These are phyloP conservation scores for Melastoma malabathricum DNA, from an alignment of 345 rosid species.

Conservation along the genomic window DNA sequence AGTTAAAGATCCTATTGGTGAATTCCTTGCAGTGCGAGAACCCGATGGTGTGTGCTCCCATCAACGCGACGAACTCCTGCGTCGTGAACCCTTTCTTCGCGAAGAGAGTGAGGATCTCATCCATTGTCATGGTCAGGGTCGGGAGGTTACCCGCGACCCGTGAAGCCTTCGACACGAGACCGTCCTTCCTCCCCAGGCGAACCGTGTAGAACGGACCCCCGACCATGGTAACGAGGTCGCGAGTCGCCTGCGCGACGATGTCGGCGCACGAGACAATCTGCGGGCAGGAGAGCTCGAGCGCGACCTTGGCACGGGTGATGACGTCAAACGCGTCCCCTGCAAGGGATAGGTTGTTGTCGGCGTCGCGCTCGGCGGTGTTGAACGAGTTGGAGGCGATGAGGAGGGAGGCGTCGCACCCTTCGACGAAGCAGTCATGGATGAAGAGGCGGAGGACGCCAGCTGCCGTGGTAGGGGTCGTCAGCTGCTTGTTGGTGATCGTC, in stretches of 20 bases:
- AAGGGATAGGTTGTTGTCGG: conserved; percentile 29
- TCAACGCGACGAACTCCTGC: conserved; percentile 39
- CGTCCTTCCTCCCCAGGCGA: conserved; percentile 40
- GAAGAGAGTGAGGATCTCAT: conserved; percentile 21
- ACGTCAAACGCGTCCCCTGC: conserved; percentile 52
- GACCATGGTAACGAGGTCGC: conserved; percentile 44
- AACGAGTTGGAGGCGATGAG: conserved; percentile 35
- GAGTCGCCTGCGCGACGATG: conserved; percentile 34
- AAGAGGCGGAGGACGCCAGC: conserved; percentile 44
- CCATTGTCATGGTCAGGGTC: conserved; percentile 20
- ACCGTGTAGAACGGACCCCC: conserved; percentile 45
- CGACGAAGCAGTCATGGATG: conserved; percentile 50
- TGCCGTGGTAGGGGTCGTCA: conserved; percentile 35
- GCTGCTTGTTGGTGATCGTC: conserved; percentile 19
- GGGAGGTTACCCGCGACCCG: conserved; percentile 26
- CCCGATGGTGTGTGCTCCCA: conserved; percentile 55
- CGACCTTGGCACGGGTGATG: conserved; percentile 26
- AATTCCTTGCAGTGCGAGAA: conserved; percentile 49
- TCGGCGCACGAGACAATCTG: conserved; percentile 50
- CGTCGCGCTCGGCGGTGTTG: conserved; percentile 45
- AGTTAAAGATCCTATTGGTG: conserved; percentile 17
- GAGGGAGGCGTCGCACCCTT: conserved; percentile 51
- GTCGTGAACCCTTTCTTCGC: conserved; percentile 24
- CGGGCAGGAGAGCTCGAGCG: conserved; percentile 45
- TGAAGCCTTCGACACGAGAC: conserved; percentile 26